Base-by-base conservation (phyloP, 805 yeast genomes). In the Ogataea philodendri region DNA sequence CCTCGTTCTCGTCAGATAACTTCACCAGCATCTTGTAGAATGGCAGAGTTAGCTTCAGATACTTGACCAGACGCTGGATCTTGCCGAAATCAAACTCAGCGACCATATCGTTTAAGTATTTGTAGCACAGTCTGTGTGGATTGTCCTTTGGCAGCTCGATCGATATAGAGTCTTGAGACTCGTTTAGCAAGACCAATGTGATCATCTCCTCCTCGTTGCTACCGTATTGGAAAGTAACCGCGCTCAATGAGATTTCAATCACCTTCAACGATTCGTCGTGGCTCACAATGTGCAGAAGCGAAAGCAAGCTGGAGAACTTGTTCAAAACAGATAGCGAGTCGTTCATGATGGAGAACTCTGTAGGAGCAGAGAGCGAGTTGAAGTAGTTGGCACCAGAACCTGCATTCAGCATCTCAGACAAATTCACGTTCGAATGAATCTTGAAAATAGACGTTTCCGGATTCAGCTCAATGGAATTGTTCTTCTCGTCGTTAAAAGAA, bases 161-260 rank as follows among this genome's bases (percentile, higher is more conserved):
- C 7, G 39, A 44, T 1, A 54, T 38, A 7, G 48, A 36, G 9
- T 46, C 54, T n/a, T 49, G 45, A 8, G 39, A 40, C 22, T 46
- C 50, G 16, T 41, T 40, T 18, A 48, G 30, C 3, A 60, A 37
- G 8, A 50, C 49, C 22, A 60, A 30, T 2, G 60, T 47, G 7
- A 60, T 44, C 15, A 41, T 42, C 36, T 60, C 65, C 15, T 48
- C 46, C 3, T 37, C 11, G 4, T 37, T 42, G 1, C 35, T 16
- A 1, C 65, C 66, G 39, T 61, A 61, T 38, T 56, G 62, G 26
- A 61, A 61, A 2, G 56, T 40, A 8, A 61, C 47, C 17, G 47
- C 38, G 17, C 55, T 44, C 15, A 60, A 40, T 7, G 59, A 51
- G 9, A 59, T 53, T 17, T 54, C 45, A 7, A 45, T 47, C 20